Conservation (phyloP, 768 basidiomycete genomes). For the Suillus americanus region DNA sequence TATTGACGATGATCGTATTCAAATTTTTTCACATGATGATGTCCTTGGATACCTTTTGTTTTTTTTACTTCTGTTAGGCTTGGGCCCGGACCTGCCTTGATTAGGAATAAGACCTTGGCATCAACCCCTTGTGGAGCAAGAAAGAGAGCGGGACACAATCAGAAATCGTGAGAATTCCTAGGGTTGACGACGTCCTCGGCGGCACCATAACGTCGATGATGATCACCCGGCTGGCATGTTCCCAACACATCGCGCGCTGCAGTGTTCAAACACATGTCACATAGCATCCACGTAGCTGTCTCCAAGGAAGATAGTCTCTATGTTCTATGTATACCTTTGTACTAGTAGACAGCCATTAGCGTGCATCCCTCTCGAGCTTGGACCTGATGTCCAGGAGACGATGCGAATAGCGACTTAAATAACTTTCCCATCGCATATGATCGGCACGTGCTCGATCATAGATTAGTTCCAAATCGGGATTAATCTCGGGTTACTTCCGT, state of each 20-base stretch:
- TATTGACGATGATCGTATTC: not conserved
- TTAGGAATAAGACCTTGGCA: not conserved
- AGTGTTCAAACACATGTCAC: not conserved
- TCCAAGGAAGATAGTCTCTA: not conserved
- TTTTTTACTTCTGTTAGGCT: not conserved
- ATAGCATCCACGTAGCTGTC: not conserved
- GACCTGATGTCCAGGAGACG: not conserved
- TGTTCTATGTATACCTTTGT: not conserved
- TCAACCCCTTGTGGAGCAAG: too few relatives aligned
- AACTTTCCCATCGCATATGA: not conserved
- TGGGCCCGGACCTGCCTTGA: not conserved
- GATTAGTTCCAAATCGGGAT: not conserved
- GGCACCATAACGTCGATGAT: too few relatives aligned
- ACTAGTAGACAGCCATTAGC: not conserved
- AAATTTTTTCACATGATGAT: not conserved
- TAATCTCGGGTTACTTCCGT: not conserved
- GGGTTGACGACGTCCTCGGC: not conserved
- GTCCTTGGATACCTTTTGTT: not conserved
- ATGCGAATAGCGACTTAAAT: not conserved
- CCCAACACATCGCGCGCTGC: not conserved
- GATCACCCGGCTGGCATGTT: not conserved
- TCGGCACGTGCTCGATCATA: conserved; percentile 1
- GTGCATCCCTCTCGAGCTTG: not conserved
- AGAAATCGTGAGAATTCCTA: not conserved
- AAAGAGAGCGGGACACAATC: not conserved